Conservation (phyloP, 1,284 basidiomycete species). For the Leccinum subrobustum region DNA sequence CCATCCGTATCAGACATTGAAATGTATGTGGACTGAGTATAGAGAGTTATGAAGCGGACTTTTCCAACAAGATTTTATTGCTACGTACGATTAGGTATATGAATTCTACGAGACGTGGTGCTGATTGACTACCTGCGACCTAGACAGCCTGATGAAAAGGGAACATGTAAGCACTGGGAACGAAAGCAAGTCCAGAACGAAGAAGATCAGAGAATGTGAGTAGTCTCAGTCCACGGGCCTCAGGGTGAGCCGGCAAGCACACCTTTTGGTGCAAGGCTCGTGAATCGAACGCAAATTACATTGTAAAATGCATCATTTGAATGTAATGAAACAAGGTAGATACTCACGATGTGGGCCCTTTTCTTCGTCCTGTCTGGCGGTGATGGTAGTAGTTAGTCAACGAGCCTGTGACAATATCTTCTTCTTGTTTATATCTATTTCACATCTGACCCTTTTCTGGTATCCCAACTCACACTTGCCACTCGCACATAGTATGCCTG, state of each 20-base stretch:
- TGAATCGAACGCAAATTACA: slow-evolving; percentile 84
- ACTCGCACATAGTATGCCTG: slow-evolving; percentile 8
- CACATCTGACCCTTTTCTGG: not conserved
- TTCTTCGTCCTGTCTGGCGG: not conserved
- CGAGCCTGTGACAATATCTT: not conserved
- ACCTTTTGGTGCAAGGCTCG: slow-evolving; percentile 63
- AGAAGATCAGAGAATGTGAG: slow-evolving; percentile 41
- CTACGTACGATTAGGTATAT: slow-evolving; percentile 10
- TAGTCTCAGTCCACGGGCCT: slow-evolving; percentile 69
- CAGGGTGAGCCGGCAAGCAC: slow-evolving; percentile 72
- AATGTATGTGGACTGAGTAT: slow-evolving; percentile 13
- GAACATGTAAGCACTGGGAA: slow-evolving; percentile 14
- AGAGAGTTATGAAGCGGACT: slow-evolving; percentile 12
- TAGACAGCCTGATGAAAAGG: slow-evolving; percentile 1
- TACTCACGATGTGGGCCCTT: slow-evolving; percentile 17
- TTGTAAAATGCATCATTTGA: slow-evolving; percentile 50
- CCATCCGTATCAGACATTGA: slow-evolving; percentile 29
- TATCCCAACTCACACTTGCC: not conserved
- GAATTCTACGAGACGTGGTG: slow-evolving; percentile 6
- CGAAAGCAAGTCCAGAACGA: not conserved
- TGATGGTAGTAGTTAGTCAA: slow-evolving; percentile 1
- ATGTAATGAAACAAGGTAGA: not conserved
- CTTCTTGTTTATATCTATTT: slow-evolving; percentile 19
- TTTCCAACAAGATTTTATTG: slow-evolving; percentile 20
- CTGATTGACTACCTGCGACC: not conserved